Conservation (phyloP, 139 green algal species). For the Coccomyxa sp. region DNA sequence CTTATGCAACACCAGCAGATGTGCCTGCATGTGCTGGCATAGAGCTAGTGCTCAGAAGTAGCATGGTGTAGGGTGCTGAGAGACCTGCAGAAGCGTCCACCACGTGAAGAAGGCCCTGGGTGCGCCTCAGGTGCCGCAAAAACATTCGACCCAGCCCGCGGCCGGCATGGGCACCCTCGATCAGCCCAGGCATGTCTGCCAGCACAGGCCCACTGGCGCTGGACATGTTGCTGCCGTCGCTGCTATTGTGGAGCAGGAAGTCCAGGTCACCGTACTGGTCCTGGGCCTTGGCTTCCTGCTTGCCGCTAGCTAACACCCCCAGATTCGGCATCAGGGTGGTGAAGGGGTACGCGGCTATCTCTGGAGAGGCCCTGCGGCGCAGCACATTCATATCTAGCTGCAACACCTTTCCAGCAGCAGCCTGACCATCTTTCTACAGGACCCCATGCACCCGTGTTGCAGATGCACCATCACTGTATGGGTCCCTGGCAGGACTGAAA, state of each 20-base stretch:
- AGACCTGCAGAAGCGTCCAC: conserved; percentile 56
- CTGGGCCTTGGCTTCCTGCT: neutral
- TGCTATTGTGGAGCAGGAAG: neutral
- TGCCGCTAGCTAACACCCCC: conserved; percentile 56
- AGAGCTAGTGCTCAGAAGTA: too few species aligned
- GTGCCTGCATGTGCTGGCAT: too few species aligned
- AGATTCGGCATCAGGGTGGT: conserved; percentile 95
- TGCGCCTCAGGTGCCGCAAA: conserved; percentile 78
- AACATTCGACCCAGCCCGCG: conserved; percentile 82
- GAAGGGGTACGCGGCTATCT: conserved; percentile 90
- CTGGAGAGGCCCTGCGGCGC: conserved; percentile 65
- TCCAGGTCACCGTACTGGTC: neutral
- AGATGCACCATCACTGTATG: too few species aligned
- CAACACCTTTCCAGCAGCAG: too few species aligned
- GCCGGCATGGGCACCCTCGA: conserved; percentile 63
- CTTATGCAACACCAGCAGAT: too few species aligned
- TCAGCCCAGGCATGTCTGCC: conserved; percentile 84
- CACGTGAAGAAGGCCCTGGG: conserved; percentile 70
- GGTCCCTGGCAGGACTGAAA: too few species aligned
- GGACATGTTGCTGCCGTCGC: neutral
- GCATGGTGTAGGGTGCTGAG: neutral
- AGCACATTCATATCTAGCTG: too few species aligned
- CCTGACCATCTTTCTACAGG: neutral
- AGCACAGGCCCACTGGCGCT: conserved; percentile 38
- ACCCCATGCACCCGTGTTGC: too few species aligned